Conservation (phyloP, 176 grass and related monocot genomes). For the Ananas comosus region DNA sequence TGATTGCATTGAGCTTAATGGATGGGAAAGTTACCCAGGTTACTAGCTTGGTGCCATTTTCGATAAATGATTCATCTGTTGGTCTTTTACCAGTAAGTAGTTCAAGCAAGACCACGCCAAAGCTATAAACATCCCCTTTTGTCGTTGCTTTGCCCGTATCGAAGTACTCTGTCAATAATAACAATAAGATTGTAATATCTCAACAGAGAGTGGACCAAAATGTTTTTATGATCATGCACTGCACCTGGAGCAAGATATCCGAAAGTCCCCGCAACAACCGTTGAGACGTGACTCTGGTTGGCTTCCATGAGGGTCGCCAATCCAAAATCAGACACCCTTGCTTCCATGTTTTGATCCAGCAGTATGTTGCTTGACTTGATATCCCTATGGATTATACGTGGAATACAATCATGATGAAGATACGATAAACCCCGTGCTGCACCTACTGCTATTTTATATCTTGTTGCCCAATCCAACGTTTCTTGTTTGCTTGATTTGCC, state of each 20-base stretch:
- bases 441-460: conserved; percentile 43
- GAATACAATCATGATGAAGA: conserved; percentile 78
- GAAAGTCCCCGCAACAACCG: conserved; percentile 62
- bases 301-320: conserved; percentile 59
- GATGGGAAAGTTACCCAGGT: conserved; percentile 46
- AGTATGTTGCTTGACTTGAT: conserved; percentile 92
- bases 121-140: conserved; percentile 91
- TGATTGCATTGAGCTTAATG: not conserved
- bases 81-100: conserved; percentile 75
- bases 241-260: conserved; percentile 75
- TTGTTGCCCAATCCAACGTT: conserved; percentile 35
- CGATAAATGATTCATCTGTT: conserved; percentile 63
- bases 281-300: conserved; percentile 59
- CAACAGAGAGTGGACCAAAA: not conserved
- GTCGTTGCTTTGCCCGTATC: conserved; percentile 67
- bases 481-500: conserved; percentile 25
- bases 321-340: conserved; percentile 71
- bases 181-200: not conserved
- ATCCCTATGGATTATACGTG: conserved; percentile 70
- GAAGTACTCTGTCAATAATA: conserved; percentile 59
- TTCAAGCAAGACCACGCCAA: conserved; percentile 70
- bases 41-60: conserved; percentile 60
- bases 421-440: conserved; percentile 54
- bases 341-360: conserved; percentile 63
- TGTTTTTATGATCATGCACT: not conserved